These are phyloP conservation scores for Fusarium foetens DNA, from an alignment of 2,329 filamentous ascomycete species.

Conservation along the genomic window DNA sequence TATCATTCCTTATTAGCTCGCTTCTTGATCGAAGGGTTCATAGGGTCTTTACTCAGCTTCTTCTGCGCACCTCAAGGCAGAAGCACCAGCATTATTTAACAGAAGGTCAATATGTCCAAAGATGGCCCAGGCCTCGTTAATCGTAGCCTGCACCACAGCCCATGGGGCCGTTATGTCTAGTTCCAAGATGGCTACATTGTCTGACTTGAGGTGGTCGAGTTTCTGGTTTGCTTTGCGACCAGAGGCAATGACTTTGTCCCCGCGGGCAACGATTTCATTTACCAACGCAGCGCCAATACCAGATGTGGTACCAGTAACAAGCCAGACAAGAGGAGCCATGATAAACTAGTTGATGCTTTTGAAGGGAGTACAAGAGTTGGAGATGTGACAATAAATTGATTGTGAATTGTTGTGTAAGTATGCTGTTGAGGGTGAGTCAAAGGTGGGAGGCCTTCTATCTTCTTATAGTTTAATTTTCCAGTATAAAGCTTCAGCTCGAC, in stretches of 20 bases:
- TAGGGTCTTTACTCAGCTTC: background rate
- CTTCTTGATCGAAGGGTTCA: accelerated
- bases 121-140: background rate
- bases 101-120: background rate
- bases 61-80: background rate
- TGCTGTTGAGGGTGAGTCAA: background rate
- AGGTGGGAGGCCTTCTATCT: background rate
- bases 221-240: background rate
- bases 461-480: background rate
- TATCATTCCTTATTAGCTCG: background rate
- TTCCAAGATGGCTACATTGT: background rate
- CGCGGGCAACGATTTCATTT: background rate
- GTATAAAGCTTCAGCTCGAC: background rate
- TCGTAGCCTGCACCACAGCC: background rate
- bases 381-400: background rate
- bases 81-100: background rate
- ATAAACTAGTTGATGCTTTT: background rate
- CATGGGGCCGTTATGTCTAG: background rate
- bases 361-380: background rate
- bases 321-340: background rate
- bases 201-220: background rate
- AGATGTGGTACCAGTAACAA: background rate
- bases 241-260: background rate
- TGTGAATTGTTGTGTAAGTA: background rate
- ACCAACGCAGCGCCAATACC: background rate